Base-by-base conservation (phyloP, 805 yeast species). In the Starmerella bacillaris region DNA sequence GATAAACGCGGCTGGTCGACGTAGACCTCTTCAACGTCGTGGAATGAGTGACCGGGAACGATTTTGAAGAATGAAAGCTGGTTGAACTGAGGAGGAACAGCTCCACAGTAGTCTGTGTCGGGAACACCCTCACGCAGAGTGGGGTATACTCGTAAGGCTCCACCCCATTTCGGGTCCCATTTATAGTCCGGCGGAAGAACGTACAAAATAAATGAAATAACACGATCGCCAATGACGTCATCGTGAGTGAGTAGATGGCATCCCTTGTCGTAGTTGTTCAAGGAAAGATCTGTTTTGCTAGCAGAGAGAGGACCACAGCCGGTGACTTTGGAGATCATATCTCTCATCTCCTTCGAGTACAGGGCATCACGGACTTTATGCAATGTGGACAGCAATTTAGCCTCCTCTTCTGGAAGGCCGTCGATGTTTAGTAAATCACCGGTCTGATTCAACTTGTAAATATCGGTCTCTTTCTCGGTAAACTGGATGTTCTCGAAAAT, bases 21-120 rank as follows among this genome's bases (percentile, higher is more conserved):
- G 41, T 75, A 68, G 1, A 92, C 98, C 55, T 89, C 98, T 58
- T 92, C 96, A 9, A 89, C 99, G 49, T 92, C 98, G 55, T 89
- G 99, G 66, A 89, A 89, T 2, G 94, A 78, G 33, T 76, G 67
- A 0, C 98, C 99, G 1, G 98, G 99, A 51, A 83, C 89, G 11
- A 89, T 96, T 4, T 78, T 76, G 64, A 89, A 89, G 51, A 89
- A 80, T 0, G 96, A 94, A 51, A 89, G 75, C 56, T 89, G 95
- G 53, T 89, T 89, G 64, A 89, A 89, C 46, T 79, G 92, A 1
- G 98, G 98, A 1, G 82, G 77, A 24, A 89, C 60, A 46, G 73
- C 72, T 19, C 65, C 63, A 21, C 67, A 58, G 43, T 59, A 70
- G 57, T 86, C 96, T 1, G 92, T 65, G 40, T 68, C 67, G 9